Conservation (phyloP, 495 filamentous ascomycete species). For the Eremomyces bilateralis region DNA sequence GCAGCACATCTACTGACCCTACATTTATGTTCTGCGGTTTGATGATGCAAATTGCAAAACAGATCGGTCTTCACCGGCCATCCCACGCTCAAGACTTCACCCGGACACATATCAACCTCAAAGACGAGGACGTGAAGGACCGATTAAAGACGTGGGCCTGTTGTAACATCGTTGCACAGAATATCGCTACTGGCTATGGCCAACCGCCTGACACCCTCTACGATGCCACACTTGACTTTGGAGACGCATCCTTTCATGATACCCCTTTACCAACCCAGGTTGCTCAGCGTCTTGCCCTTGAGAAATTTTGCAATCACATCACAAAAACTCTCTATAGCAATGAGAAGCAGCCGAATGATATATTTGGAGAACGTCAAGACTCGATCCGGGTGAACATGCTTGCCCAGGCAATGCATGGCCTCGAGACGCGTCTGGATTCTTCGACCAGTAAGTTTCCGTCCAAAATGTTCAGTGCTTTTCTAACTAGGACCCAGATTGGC, state of each 20-base stretch:
- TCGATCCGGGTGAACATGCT: neutral
- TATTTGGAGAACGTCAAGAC: neutral
- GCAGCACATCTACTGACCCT: constrained; percentile 66
- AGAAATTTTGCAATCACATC: constrained; percentile 69
- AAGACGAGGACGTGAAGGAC: constrained; percentile 67
- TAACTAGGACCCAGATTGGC: constrained; percentile 9
- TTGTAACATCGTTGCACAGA: constrained; percentile 81
- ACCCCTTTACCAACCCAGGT: constrained; percentile 40
- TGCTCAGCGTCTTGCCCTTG: constrained; percentile 49
- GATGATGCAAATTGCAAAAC: constrained; percentile 85
- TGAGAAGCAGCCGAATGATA: neutral
- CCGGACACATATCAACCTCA: constrained; percentile 57
- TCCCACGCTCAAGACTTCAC: constrained; percentile 83
- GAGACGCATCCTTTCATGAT: constrained; percentile 34
- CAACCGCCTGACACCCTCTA: constrained; percentile 77
- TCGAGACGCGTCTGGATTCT: neutral
- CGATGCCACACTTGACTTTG: constrained; percentile 58
- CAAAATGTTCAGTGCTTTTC: too few relatives aligned
- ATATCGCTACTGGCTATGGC: constrained; percentile 68
- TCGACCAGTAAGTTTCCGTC: neutral
- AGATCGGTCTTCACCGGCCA: constrained; percentile 73
- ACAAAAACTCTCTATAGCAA: constrained; percentile 70
- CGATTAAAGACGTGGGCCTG: constrained; percentile 78
- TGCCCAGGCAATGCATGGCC: neutral
- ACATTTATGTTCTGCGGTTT: constrained; percentile 78